Evolutionary conservation across 2,329 filamentous ascomycete species (phyloP), one percentile per base, ranked within the genome.

Genomic region (Elsinoe australis): DNA sequence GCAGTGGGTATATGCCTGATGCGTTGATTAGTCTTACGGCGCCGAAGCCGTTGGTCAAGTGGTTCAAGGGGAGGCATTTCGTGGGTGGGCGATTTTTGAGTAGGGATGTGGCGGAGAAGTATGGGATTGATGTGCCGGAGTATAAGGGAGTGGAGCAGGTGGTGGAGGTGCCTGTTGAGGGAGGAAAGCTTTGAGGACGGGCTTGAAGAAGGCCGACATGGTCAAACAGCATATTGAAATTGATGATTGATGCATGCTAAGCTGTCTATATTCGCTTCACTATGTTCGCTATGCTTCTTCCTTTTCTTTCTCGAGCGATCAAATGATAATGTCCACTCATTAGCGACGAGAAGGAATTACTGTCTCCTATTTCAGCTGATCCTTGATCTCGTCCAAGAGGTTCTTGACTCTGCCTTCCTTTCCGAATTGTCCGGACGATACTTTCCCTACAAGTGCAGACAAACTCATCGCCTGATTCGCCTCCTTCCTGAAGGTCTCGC

Each of bases 71-170:
- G 1, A 78, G 86, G 38, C 92, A 98, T 71, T 98, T 96, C 61
- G 67, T 98, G 49, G 92, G 92, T 5, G 92, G 92, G 48, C 85
- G 86, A 51, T 98, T 98, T 60, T 75, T 98, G 60, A 79, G 84
- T 15, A 78, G 79, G 47, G 73, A 74, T 45, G 80, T 95, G 58
- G 84, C 87, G 26, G 77, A 83, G 57, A 95, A 92, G 68, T 98
- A 94, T 68, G 79, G 79, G 38, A 75, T 98, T 53, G 84, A 92
- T 57, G 64, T 94, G 47, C 90, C 90, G 4, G 69, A 77, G 54
- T 98, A 95, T 66, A 73, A 83, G 57, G 92, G 89, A 0, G 69
- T 92, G 55, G 89, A 96, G 65, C 92, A 96, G 67, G 73, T 95
- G 56, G 83, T 89, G 47, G 92, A 98, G 66, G 73, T 94, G 33